Evolutionary conservation across 2,329 filamentous ascomycete genomes (phyloP).

Genomic region (Metarhizium brunneum): DNA sequence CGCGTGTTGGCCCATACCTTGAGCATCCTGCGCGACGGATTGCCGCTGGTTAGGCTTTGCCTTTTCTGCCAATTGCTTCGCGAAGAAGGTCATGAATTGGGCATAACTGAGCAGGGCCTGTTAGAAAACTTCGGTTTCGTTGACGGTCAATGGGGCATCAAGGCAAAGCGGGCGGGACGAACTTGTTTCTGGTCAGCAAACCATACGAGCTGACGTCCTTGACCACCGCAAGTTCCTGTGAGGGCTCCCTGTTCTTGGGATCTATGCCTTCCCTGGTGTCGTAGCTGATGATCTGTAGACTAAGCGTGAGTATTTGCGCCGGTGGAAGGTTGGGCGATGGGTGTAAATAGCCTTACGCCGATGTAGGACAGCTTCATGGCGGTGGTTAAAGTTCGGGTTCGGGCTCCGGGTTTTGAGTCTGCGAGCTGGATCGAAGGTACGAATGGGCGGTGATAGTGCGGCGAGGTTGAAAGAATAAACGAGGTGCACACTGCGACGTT

Average conservation of each 20-base stretch:
- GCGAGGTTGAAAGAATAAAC: background rate
- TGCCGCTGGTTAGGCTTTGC: conserved; percentile 74
- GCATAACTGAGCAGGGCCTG: conserved; percentile 28
- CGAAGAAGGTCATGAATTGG: conserved; percentile 74
- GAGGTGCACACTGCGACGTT: too few species aligned
- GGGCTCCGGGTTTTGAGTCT: background rate
- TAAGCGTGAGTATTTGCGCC: conserved; percentile 2
- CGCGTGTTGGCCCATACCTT: conserved; percentile 40
- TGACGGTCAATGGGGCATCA: background rate
- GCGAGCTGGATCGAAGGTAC: background rate
- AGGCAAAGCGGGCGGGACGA: conserved; percentile 16
- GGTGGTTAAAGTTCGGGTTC: conserved; percentile 8
- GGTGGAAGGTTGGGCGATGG: conserved; percentile 7
- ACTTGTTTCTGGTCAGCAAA: conserved; percentile 69
- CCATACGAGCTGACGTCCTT: conserved; percentile 72
- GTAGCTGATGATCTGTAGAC: conserved; percentile 67
- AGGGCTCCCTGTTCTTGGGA: conserved; percentile 45
- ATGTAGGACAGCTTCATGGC: conserved; percentile 78
- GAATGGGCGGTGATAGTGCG: background rate
- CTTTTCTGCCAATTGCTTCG: conserved; percentile 78
- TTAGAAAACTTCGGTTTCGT: conserved; percentile 4
- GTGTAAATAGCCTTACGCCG: conserved; percentile 50
- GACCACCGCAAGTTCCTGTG: conserved; percentile 67
- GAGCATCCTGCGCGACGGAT: conserved; percentile 61
- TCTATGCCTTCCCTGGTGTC: conserved; percentile 25